These are phyloP conservation scores for Mycena sanguinolenta DNA, from an alignment of 768 basidiomycete genomes.

Conservation along the genomic window DNA sequence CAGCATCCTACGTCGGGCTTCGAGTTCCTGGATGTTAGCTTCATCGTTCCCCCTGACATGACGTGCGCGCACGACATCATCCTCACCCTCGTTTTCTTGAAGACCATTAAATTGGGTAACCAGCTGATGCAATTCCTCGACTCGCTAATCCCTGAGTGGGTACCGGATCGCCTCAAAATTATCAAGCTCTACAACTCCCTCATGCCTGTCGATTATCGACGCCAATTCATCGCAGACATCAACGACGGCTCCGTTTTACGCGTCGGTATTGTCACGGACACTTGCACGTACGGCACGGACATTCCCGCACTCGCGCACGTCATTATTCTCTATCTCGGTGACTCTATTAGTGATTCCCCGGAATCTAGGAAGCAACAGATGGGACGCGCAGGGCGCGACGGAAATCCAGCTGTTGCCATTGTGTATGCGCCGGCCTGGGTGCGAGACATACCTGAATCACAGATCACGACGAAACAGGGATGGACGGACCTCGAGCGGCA, in stretches of 20 bases:
- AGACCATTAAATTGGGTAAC: not conserved
- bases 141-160: not conserved
- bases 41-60: conserved; percentile 8
- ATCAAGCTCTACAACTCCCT: not conserved
- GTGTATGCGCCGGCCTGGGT: not conserved
- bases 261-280: conserved; percentile 15
- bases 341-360: too few relatives aligned
- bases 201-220: not conserved
- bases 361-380: not conserved
- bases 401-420: not conserved
- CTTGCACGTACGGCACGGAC: not conserved
- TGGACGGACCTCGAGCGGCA: not conserved
- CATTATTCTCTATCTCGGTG: too few relatives aligned
- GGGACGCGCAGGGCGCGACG: not conserved
- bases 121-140: not conserved
- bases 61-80: not conserved
- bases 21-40: conserved; percentile 11
- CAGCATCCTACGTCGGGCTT: not conserved
- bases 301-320: not conserved
- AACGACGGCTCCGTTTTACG: not conserved
- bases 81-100: not conserved
- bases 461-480: not conserved
- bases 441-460: not conserved
- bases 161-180: not conserved
- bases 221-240: not conserved